phyloP scores from a whole-genome alignment of 805 yeast genomes.

The Nakazawaea ernobii region DNA sequence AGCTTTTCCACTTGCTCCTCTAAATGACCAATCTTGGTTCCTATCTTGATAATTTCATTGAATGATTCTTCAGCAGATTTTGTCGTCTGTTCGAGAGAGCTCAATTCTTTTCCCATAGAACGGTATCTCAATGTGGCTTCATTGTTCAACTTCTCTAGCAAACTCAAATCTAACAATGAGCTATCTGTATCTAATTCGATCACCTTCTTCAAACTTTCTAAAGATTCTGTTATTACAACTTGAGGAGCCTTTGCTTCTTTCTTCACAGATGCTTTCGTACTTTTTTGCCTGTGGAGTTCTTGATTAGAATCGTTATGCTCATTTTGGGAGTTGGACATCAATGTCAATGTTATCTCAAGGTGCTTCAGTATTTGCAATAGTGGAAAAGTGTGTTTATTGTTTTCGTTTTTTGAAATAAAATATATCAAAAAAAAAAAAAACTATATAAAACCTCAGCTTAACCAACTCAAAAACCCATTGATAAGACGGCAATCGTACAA shows the following conservation, averaged over 20 bases:
- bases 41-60: constrained; percentile 25
- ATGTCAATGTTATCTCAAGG: no score
- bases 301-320: no score
- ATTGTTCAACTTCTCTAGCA: constrained; percentile 52
- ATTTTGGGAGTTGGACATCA: no score
- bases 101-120: constrained; percentile 36
- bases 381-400: no score
- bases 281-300: no score
- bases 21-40: constrained; percentile 20
- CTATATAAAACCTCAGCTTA: no score
- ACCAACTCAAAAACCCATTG: no score
- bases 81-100: constrained; percentile 16
- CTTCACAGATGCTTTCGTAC: neutral
- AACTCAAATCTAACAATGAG: constrained; percentile 35
- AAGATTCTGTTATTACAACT: constrained; percentile 18
- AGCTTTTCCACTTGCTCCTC: constrained; percentile 33
- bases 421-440: no score
- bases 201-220: constrained; percentile 27
- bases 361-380: no score
- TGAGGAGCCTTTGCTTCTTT: constrained; percentile 14
- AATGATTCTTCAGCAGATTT: constrained; percentile 8
- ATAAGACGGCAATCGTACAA: no score
- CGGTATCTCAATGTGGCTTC: constrained; percentile 48
- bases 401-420: no score
- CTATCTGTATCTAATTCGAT: constrained; percentile 28